Evolutionary conservation across 2,329 filamentous ascomycete species (phyloP).

Genomic region (Furcasterigmium sp.): DNA sequence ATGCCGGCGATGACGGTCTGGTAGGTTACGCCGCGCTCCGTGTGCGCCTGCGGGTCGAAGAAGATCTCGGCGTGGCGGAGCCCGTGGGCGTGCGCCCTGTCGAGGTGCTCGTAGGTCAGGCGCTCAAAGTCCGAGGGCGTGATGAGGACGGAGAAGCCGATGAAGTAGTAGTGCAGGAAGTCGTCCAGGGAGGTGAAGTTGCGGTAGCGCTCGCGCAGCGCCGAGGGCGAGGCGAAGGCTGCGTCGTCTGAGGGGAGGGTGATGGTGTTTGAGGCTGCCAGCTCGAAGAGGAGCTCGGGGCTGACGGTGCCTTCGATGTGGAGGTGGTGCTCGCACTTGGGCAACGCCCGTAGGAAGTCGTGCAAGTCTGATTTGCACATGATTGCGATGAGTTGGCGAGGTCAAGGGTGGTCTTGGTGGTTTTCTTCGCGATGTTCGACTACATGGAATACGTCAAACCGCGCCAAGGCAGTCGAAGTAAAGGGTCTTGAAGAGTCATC

Average conservation of each 20-base stretch:
- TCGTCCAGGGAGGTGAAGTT: constrained; percentile 68
- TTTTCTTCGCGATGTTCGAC: too few species aligned
- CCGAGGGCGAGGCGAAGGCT: constrained; percentile 55
- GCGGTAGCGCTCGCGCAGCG: constrained; percentile 59
- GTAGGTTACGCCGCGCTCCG: constrained; percentile 56
- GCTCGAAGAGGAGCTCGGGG: constrained; percentile 62
- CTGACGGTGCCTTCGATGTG: constrained; percentile 74
- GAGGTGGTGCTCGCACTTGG: constrained; percentile 79
- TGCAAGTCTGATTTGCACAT: constrained; percentile 54
- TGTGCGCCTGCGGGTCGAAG: constrained; percentile 76
- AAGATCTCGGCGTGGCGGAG: constrained; percentile 73
- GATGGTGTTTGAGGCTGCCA: constrained; percentile 63
- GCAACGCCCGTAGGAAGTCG: constrained; percentile 58
- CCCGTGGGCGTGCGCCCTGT: constrained; percentile 55
- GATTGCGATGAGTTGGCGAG: constrained; percentile 1
- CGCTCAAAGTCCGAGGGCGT: constrained; percentile 64
- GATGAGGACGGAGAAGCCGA: constrained; percentile 66
- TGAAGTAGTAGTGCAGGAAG: constrained; percentile 75
- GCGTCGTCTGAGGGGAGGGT: constrained; percentile 52
- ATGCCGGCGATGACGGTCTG: constrained; percentile 61
- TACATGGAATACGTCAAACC: too few species aligned
- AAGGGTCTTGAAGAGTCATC: too few species aligned
- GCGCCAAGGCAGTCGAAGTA: too few species aligned
- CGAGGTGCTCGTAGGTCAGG: constrained; percentile 68
- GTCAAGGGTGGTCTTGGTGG: too few species aligned